Conservation (phyloP, 129 eudicot species). For the Smallanthus sonchifolius region DNA sequence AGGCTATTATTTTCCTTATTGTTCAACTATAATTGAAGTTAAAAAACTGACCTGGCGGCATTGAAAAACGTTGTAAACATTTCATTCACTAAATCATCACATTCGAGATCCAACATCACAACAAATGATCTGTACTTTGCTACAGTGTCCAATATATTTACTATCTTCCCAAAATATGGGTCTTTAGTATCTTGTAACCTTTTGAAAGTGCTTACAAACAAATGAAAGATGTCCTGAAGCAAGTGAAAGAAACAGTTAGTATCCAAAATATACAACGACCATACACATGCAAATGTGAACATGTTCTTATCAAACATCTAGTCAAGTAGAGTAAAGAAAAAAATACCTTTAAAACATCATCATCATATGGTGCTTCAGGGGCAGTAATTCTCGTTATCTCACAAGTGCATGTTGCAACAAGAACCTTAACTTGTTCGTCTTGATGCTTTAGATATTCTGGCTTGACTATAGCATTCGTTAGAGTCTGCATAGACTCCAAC, state of each 20-base stretch:
- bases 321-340: not conserved
- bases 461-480: constrained; percentile 63
- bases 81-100: constrained; percentile 82
- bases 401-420: constrained; percentile 89
- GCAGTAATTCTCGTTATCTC: constrained; percentile 96
- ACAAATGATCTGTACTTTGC: constrained; percentile 95
- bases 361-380: constrained; percentile 93
- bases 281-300: constrained; percentile 1
- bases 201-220: constrained; percentile 80
- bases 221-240: constrained; percentile 69
- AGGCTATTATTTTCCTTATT: not conserved
- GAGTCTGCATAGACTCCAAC: constrained; percentile 76
- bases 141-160: constrained; percentile 70
- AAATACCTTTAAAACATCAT: constrained; percentile 70
- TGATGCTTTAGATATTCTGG: constrained; percentile 82
- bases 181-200: constrained; percentile 67
- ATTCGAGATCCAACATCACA: constrained; percentile 97
- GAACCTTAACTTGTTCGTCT: constrained; percentile 77
- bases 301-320: constrained; percentile 3
- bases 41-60: constrained; percentile 64
- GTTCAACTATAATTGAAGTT: not conserved
- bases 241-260: constrained; percentile 4
- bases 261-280: constrained; percentile 15
- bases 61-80: constrained; percentile 71
- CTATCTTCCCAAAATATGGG: constrained; percentile 84